Evolutionary conservation across 345 rosid genomes (phyloP).

Genomic region (Acer saccharum): DNA sequence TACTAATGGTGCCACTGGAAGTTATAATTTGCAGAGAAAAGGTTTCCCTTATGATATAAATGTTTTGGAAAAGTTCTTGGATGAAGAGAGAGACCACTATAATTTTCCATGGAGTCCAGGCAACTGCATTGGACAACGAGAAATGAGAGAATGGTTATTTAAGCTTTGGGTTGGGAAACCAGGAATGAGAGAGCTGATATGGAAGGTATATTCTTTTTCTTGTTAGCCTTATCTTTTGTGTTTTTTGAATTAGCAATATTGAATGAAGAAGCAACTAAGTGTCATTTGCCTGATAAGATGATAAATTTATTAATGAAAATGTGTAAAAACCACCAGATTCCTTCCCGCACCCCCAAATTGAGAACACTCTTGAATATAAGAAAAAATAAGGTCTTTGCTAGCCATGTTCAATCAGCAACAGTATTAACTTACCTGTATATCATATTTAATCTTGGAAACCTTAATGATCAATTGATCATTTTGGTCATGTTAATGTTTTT

Average conservation of each 20-base stretch:
- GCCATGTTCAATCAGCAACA: not conserved
- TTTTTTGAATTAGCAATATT: conserved; percentile 4
- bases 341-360: not conserved
- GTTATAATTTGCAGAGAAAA: conserved; percentile 55
- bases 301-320: conserved; percentile 3
- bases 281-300: not conserved
- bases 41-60: conserved; percentile 71
- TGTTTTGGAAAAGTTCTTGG: conserved; percentile 66
- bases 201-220: conserved; percentile 66
- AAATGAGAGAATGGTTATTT: conserved; percentile 90
- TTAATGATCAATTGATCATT: not conserved
- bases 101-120: conserved; percentile 85
- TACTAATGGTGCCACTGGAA: conserved; percentile 34
- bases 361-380: not conserved
- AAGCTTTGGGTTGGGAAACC: conserved; percentile 85
- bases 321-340: not conserved
- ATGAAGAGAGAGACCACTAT: conserved; percentile 86
- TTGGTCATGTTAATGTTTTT: not conserved
- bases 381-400: not conserved
- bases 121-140: conserved; percentile 89
- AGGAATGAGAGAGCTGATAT: conserved; percentile 69
- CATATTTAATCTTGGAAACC: not conserved
- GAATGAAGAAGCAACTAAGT: conserved; percentile 5
- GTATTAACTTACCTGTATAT: not conserved
- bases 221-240: conserved; percentile 11